These are phyloP conservation scores for Gloeophyllum trabeum DNA, from an alignment of 768 basidiomycete genomes.

Conservation along the genomic window DNA sequence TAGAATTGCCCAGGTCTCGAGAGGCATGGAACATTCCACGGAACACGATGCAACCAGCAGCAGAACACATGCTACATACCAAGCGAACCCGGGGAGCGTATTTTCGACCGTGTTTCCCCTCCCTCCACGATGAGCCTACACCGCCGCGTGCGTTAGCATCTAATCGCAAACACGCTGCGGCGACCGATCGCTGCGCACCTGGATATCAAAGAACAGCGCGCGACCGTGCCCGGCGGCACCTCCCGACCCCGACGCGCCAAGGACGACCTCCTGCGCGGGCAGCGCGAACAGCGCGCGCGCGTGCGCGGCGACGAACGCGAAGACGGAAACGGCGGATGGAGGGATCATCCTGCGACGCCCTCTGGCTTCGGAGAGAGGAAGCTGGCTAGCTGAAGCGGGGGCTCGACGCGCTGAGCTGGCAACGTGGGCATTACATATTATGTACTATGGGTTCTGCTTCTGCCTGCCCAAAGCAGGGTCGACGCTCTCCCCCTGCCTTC, in stretches of 20 bases:
- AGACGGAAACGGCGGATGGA: slow-evolving; percentile 81
- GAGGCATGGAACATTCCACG: too few species aligned
- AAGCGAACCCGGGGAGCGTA: slow-evolving; percentile 65
- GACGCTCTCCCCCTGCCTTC: too few species aligned
- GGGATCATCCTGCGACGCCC: slow-evolving; percentile 69
- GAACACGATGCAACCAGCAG: too few species aligned
- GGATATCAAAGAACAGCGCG: background rate
- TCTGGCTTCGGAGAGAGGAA: too few species aligned
- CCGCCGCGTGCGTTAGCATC: background rate
- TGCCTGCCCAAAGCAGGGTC: too few species aligned
- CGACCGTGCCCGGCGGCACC: background rate
- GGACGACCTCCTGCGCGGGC: background rate
- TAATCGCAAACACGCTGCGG: background rate
- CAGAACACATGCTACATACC: too few species aligned
- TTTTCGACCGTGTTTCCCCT: slow-evolving; percentile 69
- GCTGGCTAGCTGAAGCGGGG: too few species aligned
- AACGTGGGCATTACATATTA: too few species aligned
- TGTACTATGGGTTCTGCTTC: too few species aligned
- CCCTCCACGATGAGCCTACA: slow-evolving; percentile 64
- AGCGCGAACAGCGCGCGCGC: background rate
- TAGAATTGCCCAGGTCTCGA: too few species aligned
- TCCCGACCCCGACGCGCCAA: background rate
- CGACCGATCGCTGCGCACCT: background rate
- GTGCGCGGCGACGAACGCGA: background rate
- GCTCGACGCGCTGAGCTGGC: too few species aligned